These are phyloP conservation scores for Mesembryanthemum crystallinum DNA, from an alignment of 148 eudicot genomes.

Conservation along the genomic window DNA sequence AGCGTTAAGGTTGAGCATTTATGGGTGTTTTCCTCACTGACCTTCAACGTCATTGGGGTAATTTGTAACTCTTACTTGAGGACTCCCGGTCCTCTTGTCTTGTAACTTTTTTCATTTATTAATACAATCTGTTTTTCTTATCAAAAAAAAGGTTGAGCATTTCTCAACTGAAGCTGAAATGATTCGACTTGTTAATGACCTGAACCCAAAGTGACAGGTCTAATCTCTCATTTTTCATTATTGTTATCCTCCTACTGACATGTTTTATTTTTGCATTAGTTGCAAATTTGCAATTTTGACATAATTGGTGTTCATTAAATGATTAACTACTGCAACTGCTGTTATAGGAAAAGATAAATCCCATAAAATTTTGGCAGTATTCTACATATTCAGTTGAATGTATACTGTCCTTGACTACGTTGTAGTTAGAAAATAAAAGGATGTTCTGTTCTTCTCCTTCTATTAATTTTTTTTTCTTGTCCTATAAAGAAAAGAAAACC, in stretches of 20 bases:
- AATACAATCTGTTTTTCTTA: neutral
- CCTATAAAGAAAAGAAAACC: neutral
- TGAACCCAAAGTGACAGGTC: too few species aligned
- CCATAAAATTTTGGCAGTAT: neutral
- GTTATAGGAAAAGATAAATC: neutral
- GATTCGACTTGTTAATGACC: too few species aligned
- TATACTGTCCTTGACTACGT: neutral
- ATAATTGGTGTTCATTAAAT: neutral
- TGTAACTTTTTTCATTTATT: too few species aligned
- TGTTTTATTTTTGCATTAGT: conserved; percentile 3
- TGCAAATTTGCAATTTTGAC: neutral
- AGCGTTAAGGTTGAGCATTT: too few species aligned
- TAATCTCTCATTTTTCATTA: neutral
- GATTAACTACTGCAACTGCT: neutral
- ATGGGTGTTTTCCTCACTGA: too few species aligned
- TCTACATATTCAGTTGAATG: neutral
- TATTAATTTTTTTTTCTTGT: neutral
- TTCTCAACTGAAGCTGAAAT: too few species aligned
- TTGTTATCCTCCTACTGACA: neutral
- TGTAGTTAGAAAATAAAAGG: neutral
- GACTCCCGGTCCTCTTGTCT: too few species aligned
- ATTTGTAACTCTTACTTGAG: too few species aligned
- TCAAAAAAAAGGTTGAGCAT: too few species aligned
- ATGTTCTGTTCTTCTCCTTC: neutral
- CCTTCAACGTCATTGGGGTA: too few species aligned